Evolutionary conservation across 805 yeast species (phyloP).

Genomic region (Kluyveromyces dobzhanskii): DNA sequence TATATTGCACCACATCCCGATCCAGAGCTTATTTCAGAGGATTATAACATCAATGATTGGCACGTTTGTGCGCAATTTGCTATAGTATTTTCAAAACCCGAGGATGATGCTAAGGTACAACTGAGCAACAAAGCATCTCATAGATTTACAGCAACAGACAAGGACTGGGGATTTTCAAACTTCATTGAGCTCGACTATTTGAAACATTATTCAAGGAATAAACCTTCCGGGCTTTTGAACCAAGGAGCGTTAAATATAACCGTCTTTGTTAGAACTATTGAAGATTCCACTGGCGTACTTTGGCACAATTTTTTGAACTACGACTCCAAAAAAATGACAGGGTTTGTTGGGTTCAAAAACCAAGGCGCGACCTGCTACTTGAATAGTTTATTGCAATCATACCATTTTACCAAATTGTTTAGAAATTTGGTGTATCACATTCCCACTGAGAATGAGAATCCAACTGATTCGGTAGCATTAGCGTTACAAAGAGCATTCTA

Average conservation of each 20-base stretch:
- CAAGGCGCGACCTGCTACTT: constrained; percentile 99
- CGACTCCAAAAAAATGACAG: constrained; percentile 81
- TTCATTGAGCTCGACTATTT: constrained; percentile 52
- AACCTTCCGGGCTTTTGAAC: constrained; percentile 35
- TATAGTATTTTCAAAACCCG: constrained; percentile 76
- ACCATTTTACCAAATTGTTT: constrained; percentile 76
- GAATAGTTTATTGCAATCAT: constrained; percentile 80
- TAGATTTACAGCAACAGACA: constrained; percentile 63
- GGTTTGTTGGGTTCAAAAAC: constrained; percentile 85
- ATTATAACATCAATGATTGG: constrained; percentile 50
- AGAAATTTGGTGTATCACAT: constrained; percentile 82
- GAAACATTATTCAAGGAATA: constrained; percentile 31
- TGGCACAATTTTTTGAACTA: constrained; percentile 85
- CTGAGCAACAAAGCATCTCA: constrained; percentile 61
- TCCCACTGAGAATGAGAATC: constrained; percentile 59
- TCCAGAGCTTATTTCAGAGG: constrained; percentile 21
- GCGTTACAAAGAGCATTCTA: constrained; percentile 87
- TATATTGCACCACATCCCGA: constrained; percentile 67
- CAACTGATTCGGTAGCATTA: constrained; percentile 58
- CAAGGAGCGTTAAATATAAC: constrained; percentile 61
- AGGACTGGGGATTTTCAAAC: constrained; percentile 95
- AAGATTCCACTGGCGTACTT: constrained; percentile 87
- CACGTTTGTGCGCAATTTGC: constrained; percentile 88
- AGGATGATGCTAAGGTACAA: constrained; percentile 47
- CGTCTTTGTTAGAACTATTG: constrained; percentile 64